Evolutionary conservation across 1,139 yeast genomes (phyloP).

Genomic region (Pichia sp.): DNA sequence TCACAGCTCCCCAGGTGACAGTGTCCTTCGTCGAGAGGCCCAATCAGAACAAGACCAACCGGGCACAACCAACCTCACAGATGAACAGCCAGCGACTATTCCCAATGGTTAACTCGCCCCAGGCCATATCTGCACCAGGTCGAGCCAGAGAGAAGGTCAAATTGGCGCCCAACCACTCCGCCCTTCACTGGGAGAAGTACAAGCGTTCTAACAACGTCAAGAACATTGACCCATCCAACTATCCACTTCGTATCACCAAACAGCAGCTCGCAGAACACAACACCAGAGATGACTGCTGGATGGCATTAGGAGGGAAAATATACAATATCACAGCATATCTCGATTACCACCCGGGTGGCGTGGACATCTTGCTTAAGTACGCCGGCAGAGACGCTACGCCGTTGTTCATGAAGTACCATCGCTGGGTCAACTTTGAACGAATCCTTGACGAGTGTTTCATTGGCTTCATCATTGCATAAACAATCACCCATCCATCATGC

Average conservation of each 20-base stretch:
- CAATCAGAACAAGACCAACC: too few relatives aligned
- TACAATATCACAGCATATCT: constrained; percentile 80
- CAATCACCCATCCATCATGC: constrained; percentile 1
- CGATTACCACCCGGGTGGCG: constrained; percentile 91
- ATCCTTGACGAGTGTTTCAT: constrained; percentile 72
- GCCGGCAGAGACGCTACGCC: constrained; percentile 83
- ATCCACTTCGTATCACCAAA: constrained; percentile 47
- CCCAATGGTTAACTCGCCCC: constrained; percentile 10
- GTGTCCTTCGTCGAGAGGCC: too few relatives aligned
- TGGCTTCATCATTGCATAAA: constrained; percentile 40
- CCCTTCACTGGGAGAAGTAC: constrained; percentile 76
- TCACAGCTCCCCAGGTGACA: too few relatives aligned
- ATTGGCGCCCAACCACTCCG: constrained; percentile 75
- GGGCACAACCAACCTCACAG: too few relatives aligned
- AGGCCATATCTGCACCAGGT: background rate
- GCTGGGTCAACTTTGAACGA: constrained; percentile 85
- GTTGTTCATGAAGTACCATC: constrained; percentile 73
- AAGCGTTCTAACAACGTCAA: constrained; percentile 32
- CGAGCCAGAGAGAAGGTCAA: constrained; percentile 44
- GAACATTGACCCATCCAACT: constrained; percentile 26
- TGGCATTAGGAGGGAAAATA: constrained; percentile 70
- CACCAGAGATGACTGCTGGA: constrained; percentile 70
- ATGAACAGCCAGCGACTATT: too few relatives aligned
- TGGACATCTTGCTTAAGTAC: constrained; percentile 63
- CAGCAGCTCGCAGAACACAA: constrained; percentile 59